Evolutionary conservation across 768 basidiomycete genomes (phyloP), one percentile per base, ranked within the genome.

Genomic region (Phaeolepiota aurea): DNA sequence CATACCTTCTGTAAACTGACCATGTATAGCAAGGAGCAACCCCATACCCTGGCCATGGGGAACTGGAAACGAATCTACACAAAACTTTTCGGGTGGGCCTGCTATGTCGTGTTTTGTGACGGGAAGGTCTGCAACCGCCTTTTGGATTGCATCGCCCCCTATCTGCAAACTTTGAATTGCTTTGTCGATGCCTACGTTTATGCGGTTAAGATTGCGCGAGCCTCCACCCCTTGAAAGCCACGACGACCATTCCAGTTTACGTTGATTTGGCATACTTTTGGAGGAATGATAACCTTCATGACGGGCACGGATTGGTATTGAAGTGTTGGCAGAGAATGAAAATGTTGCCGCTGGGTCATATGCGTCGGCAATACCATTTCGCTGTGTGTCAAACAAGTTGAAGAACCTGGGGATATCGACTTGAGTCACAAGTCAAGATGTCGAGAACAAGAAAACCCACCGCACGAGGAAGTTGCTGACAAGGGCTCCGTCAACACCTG

Each of bases 331-430:
- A 14, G 83, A 85, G 56, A 82, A 86, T 1, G 92, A 96, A 57
- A 97, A 92, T 5, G 91, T 93, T n/a, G 93, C 87, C 9, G 74
- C 64, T 1, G 86, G 78, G 44, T 87, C 77, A 56, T 98, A 99
- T 14, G 74, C 88, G 34, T 82, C 69, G 12, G 75, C 53, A 4
- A 97, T 71, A 0, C 68, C 62, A 0, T 71, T 61, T 13, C 94
- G 79, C 47, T 87, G 77, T 14, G 64, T 71, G 57, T 99, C 96
- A 58, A 87, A 93, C 1, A 78, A 57, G 5, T 82, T 76, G 64
- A 97, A 92, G 62, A 84, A 96, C 37, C 89, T 93, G 45, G 11
- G 14, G 25, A 10, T 37, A 48, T 12, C 14, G 4, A 18, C 34
- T 20, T 37, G 15, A 37, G 23, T 15, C 20, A 22, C 36, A 3